Conservation (phyloP, 345 rosid genomes). For the Euphorbia peplus region DNA sequence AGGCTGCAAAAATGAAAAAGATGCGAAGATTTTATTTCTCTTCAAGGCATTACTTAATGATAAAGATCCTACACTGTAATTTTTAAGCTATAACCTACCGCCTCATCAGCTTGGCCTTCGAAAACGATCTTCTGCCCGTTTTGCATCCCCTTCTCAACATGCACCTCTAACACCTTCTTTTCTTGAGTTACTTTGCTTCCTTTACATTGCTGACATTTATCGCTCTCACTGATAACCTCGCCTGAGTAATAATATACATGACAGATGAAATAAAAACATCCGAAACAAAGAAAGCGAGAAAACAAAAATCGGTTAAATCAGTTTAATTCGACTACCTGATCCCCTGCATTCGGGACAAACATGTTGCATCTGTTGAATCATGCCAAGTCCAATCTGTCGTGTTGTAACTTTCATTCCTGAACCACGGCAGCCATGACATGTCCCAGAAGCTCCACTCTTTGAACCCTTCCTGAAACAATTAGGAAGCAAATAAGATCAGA, state of each 20-base stretch:
- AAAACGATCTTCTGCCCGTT: slow-evolving; percentile 47
- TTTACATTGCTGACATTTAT: slow-evolving; percentile 48
- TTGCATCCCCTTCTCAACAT: slow-evolving; percentile 61
- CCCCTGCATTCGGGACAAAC: slow-evolving; percentile 57
- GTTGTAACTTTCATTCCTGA: slow-evolving; percentile 52
- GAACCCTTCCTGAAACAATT: slow-evolving; percentile 49
- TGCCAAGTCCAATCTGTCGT: slow-evolving; percentile 43
- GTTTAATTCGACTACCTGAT: slow-evolving; percentile 27
- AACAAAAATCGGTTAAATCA: background rate
- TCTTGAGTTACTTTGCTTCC: slow-evolving; percentile 50
- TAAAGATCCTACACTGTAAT: background rate
- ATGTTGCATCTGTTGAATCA: slow-evolving; percentile 66
- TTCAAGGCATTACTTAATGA: background rate
- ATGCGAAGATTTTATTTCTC: background rate
- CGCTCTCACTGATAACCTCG: slow-evolving; percentile 53
- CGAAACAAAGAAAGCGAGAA: background rate
- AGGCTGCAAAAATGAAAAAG: slow-evolving; percentile 31
- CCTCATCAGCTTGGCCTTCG: slow-evolving; percentile 61
- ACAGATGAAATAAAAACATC: background rate
- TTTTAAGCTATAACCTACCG: slow-evolving; percentile 33
- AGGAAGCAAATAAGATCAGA: background rate
- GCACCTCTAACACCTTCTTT: slow-evolving; percentile 55
- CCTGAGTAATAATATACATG: slow-evolving; percentile 27
- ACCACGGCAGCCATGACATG: slow-evolving; percentile 56
- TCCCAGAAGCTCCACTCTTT: slow-evolving; percentile 45